phyloP scores from a whole-genome alignment of 2,329 filamentous ascomycete species.

The Colletotrichum nymphaeae region DNA sequence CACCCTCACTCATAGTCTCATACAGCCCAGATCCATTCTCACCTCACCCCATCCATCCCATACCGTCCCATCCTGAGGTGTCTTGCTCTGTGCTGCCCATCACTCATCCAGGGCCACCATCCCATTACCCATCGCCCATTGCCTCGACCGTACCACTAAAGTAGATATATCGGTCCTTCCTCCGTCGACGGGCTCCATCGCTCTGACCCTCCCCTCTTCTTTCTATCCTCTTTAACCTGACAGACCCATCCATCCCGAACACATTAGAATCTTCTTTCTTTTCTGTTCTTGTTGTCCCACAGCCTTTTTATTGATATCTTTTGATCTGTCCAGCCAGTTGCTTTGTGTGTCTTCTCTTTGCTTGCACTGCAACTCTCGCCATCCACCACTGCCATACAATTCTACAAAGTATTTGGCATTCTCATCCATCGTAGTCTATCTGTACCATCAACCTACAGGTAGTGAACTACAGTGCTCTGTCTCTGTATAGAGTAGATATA shows the following conservation, averaged over 20 bases:
- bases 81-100: not conserved
- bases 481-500: not conserved
- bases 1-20: too few species aligned
- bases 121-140: constrained; percentile 6
- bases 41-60: constrained; percentile 10
- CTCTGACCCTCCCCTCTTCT: constrained; percentile 27
- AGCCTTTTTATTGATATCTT: not conserved
- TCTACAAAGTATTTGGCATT: not conserved
- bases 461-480: not conserved
- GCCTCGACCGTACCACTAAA: constrained; percentile 3
- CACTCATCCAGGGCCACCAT: not conserved
- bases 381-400: not conserved
- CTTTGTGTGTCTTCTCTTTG: not conserved
- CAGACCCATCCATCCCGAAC: constrained; percentile 17
- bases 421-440: not conserved
- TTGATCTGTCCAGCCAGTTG: not conserved
- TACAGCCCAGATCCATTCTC: constrained; percentile 4
- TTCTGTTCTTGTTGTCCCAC: not conserved
- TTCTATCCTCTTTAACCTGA: constrained; percentile 25
- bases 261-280: not conserved
- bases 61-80: constrained; percentile 4
- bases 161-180: constrained; percentile 35
- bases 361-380: not conserved
- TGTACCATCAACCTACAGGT: not conserved
- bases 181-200: constrained; percentile 30